These are phyloP conservation scores for Yamadazyma philogaea DNA, from an alignment of 805 yeast species.

Conservation along the genomic window DNA sequence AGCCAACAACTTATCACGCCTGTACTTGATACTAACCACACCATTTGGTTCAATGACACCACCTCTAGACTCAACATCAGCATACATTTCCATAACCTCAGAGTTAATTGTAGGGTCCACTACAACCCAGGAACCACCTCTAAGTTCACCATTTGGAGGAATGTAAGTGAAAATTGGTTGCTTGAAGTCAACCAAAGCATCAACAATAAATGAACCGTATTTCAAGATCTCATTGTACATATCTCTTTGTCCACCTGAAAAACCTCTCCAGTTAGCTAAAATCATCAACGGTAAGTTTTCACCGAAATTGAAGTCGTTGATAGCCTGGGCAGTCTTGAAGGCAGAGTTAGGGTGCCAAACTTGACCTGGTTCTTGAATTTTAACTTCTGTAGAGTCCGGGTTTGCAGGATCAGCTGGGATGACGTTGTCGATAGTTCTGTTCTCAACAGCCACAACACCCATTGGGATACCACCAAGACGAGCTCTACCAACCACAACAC, in stretches of 20 bases:
- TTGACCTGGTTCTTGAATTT: slow-evolving; percentile 95
- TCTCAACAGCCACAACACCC: slow-evolving; percentile 97
- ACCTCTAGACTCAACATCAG: slow-evolving; percentile 91
- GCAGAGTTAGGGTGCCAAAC: slow-evolving; percentile 99
- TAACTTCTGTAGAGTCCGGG: slow-evolving; percentile 84
- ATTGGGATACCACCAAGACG: slow-evolving; percentile 98
- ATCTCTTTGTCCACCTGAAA: slow-evolving; percentile 99
- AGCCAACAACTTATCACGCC: slow-evolving; percentile 85
- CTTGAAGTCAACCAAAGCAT: slow-evolving; percentile 90
- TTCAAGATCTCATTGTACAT: slow-evolving; percentile 98
- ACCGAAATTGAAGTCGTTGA: slow-evolving; percentile 95
- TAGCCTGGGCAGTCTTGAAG: slow-evolving; percentile 98
- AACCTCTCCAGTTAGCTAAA: slow-evolving; percentile 99
- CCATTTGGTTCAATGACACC: slow-evolving; percentile 99
- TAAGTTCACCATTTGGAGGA: slow-evolving; percentile 96
- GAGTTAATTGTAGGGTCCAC: slow-evolving; percentile 97
- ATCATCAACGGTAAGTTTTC: slow-evolving; percentile 97
- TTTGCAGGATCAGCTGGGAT: slow-evolving; percentile 98
- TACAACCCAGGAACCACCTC: slow-evolving; percentile 99
- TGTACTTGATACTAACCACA: slow-evolving; percentile 97
- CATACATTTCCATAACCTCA: slow-evolving; percentile 99
- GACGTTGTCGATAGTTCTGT: slow-evolving; percentile 83
- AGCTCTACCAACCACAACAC: slow-evolving; percentile 98
- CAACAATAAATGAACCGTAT: slow-evolving; percentile 95
- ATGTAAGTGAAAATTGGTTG: slow-evolving; percentile 97